These are phyloP conservation scores for Claviceps quebecensis DNA, from an alignment of 2,329 filamentous ascomycete genomes.

Conservation along the genomic window DNA sequence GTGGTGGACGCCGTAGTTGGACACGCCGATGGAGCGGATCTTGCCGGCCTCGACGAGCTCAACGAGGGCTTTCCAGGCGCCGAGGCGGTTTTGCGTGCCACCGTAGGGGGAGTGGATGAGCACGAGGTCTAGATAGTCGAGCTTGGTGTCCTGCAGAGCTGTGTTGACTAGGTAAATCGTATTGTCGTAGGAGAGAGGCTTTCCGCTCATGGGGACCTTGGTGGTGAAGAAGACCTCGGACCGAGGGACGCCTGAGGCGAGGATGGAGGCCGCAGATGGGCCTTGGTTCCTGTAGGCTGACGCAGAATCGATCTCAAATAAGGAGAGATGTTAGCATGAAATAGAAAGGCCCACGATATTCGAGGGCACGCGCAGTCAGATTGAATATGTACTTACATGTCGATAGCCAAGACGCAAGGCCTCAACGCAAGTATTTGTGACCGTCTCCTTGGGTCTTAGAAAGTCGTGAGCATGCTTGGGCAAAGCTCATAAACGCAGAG, in stretches of 20 bases:
- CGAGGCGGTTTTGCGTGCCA: constrained; percentile 40
- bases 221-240: constrained; percentile 41
- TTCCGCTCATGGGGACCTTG: constrained; percentile 32
- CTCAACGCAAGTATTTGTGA: constrained; percentile 25
- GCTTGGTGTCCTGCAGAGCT: constrained; percentile 46
- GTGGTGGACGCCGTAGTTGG: constrained; percentile 51
- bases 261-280: constrained; percentile 31
- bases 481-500: background rate
- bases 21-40: constrained; percentile 47
- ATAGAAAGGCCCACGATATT: background rate
- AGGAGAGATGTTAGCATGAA: background rate
- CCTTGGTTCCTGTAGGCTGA: constrained; percentile 38
- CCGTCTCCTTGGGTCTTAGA: constrained; percentile 16
- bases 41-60: constrained; percentile 48
- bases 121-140: constrained; percentile 55
- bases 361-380: no score
- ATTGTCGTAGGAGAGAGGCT: constrained; percentile 41
- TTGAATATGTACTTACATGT: constrained; percentile 22
- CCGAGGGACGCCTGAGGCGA: constrained; percentile 27
- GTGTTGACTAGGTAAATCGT: constrained; percentile 49
- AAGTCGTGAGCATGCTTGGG: background rate
- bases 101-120: constrained; percentile 50
- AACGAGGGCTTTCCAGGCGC: constrained; percentile 48
- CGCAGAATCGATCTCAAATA: constrained; percentile 36
- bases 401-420: constrained; percentile 39